Conservation (phyloP, 805 yeast species). For the Kazachstania martiniae region DNA sequence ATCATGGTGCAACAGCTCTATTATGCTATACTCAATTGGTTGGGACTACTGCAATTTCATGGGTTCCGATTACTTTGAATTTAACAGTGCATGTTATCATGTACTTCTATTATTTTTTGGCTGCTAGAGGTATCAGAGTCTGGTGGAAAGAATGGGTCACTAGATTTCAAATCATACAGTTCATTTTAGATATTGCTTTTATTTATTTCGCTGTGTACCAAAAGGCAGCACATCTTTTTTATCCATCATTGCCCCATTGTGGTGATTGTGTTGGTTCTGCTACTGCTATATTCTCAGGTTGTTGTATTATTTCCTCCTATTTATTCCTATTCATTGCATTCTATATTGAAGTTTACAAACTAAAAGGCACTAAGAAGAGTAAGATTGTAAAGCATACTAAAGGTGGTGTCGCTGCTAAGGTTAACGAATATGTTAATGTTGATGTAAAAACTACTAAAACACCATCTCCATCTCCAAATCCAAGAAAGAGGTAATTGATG, state of each 20-base stretch:
- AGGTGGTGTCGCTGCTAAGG: conserved; percentile 66
- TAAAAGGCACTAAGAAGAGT: conserved; percentile 8
- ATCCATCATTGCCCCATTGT: conserved; percentile 38
- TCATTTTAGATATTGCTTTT: conserved; percentile 75
- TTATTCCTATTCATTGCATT: conserved; percentile 65
- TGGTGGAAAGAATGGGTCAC: conserved; percentile 99
- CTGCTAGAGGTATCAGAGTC: conserved; percentile 86
- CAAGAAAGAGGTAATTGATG: background rate
- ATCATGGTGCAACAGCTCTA: conserved; percentile 95
- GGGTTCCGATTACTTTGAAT: conserved; percentile 90
- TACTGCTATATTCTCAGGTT: conserved; percentile 62
- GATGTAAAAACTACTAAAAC: conserved; percentile 34
- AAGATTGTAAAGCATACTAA: conserved; percentile 25
- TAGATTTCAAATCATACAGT: conserved; percentile 87
- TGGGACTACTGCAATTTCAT: conserved; percentile 82
- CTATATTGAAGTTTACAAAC: conserved; percentile 67
- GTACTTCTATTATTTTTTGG: conserved; percentile 94
- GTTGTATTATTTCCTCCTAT: conserved; percentile 66
- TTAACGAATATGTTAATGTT: conserved; percentile 63
- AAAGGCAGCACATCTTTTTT: conserved; percentile 28
- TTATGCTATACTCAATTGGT: conserved; percentile 86
- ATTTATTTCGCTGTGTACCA: conserved; percentile 85
- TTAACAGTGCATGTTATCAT: conserved; percentile 88
- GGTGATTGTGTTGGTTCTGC: conserved; percentile 68
- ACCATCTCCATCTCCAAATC: conserved; percentile 33